Conservation (phyloP, 2,329 filamentous ascomycete genomes). For the Colletotrichum lini region DNA sequence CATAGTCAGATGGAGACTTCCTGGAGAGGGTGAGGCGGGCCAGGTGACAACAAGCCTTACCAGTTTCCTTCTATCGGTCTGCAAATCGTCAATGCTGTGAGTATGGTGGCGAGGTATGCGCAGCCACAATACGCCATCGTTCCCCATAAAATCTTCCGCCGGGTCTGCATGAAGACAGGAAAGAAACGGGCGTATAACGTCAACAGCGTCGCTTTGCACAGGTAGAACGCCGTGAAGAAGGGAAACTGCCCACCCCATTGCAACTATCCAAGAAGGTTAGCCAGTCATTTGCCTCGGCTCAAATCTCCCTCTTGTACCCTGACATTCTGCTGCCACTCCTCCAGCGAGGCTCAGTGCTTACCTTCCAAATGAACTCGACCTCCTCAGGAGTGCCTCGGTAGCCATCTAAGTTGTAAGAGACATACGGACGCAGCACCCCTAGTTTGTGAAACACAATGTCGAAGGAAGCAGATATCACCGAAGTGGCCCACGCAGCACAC, state of each 20-base stretch:
- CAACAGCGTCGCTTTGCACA: slow-evolving; percentile 16
- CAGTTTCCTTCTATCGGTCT: slow-evolving; percentile 6
- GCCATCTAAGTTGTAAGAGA: not conserved
- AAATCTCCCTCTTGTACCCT: too few species aligned
- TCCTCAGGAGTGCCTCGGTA: not conserved
- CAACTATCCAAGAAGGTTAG: not conserved
- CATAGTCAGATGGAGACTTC: not conserved
- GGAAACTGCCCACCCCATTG: not conserved
- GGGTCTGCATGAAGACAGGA: not conserved
- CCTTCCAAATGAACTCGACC: slow-evolving; percentile 8
- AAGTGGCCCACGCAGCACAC: not conserved
- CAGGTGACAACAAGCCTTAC: not conserved
- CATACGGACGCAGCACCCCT: not conserved
- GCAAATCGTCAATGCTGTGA: not conserved
- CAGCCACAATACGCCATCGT: not conserved
- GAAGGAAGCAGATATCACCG: not conserved
- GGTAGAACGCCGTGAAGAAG: slow-evolving; percentile 14
- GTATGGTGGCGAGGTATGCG: not conserved
- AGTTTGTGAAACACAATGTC: not conserved
- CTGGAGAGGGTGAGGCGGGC: not conserved
- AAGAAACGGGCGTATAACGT: slow-evolving; percentile 1
- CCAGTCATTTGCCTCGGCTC: too few species aligned
- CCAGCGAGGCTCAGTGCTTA: not conserved
- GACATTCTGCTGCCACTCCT: too few species aligned
- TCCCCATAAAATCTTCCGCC: slow-evolving; percentile 8